These are phyloP conservation scores for Phytophthora niederhauseri DNA, from an alignment of 352 stramenopile species.

Conservation along the genomic window DNA sequence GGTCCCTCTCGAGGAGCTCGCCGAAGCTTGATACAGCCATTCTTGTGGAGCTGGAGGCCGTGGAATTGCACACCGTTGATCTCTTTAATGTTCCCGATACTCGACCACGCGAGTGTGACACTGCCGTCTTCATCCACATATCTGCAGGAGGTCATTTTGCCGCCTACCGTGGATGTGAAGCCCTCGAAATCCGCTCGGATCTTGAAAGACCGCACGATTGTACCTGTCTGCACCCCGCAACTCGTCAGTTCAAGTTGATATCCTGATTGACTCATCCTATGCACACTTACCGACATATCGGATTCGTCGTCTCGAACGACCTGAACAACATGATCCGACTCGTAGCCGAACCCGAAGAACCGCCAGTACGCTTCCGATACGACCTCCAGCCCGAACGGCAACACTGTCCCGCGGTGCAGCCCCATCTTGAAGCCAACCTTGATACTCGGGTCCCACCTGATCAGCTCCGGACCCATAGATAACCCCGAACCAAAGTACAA, in stretches of 20 bases:
- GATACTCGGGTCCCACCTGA: constrained; percentile 15
- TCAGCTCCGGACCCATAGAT: constrained; percentile 16
- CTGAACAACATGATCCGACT: neutral
- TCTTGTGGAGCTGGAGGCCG: constrained; percentile 21
- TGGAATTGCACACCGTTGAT: constrained; percentile 10
- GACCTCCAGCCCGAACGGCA: constrained; percentile 29
- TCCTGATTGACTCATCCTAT: neutral
- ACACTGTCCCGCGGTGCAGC: constrained; percentile 1
- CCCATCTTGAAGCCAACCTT: constrained; percentile 11
- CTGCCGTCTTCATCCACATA: constrained; percentile 12
- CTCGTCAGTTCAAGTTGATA: neutral
- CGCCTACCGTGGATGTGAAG: constrained; percentile 3
- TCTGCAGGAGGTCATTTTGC: constrained; percentile 20
- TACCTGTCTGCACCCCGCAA: constrained; percentile 7
- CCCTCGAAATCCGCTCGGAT: constrained; percentile 18
- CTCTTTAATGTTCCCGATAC: constrained; percentile 17
- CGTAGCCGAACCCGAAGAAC: constrained; percentile 21
- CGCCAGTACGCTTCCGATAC: constrained; percentile 24
- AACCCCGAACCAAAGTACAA: constrained; percentile 10
- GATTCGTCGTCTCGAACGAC: neutral
- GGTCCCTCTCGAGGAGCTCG: constrained; percentile 10
- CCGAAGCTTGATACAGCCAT: constrained; percentile 28
- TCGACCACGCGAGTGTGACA: constrained; percentile 1
- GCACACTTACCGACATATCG: constrained; percentile 11
- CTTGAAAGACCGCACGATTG: constrained; percentile 14